Conservation (phyloP, 2,329 filamentous ascomycete species). For the Domatiomyces globalis region DNA sequence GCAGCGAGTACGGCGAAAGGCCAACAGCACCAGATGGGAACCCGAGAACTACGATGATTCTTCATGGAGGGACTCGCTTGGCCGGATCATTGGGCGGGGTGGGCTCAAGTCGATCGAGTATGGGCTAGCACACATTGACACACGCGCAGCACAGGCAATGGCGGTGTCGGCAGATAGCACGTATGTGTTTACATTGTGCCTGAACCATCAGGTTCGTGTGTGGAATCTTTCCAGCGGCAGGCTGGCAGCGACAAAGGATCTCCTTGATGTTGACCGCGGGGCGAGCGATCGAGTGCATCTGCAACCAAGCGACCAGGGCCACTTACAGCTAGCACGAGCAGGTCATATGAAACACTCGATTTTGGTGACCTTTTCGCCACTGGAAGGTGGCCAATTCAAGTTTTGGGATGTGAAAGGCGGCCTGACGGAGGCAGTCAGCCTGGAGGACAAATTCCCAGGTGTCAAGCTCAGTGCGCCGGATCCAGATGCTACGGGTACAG, state of each 20-base stretch:
- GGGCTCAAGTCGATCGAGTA: constrained; percentile 30
- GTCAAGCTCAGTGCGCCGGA: constrained; percentile 50
- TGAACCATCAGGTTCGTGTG: constrained; percentile 77
- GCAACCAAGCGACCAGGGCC: constrained; percentile 61
- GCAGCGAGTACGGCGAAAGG: constrained; percentile 53
- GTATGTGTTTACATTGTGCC: constrained; percentile 60
- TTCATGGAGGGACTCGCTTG: constrained; percentile 35
- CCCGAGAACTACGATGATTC: constrained; percentile 35
- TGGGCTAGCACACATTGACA: constrained; percentile 28
- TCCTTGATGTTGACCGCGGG: constrained; percentile 54
- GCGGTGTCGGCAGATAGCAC: constrained; percentile 32
- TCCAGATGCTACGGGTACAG: constrained; percentile 49
- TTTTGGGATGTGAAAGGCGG: constrained; percentile 66
- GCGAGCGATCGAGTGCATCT: constrained; percentile 62
- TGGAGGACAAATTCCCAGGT: constrained; percentile 58
- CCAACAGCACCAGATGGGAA: constrained; percentile 35
- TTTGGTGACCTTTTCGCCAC: constrained; percentile 74
- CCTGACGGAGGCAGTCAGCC: constrained; percentile 42
- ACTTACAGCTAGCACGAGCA: constrained; percentile 41
- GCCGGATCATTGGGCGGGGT: constrained; percentile 33
- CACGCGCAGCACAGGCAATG: constrained; percentile 31
- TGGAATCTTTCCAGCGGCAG: constrained; percentile 80
- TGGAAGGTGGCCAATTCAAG: constrained; percentile 81
- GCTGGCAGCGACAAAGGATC: constrained; percentile 60
- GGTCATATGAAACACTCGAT: constrained; percentile 8